Evolutionary conservation across 169 alveolate genomes (phyloP), one percentile per base, ranked within the genome.

Genomic region (Cystoisospora suis): DNA sequence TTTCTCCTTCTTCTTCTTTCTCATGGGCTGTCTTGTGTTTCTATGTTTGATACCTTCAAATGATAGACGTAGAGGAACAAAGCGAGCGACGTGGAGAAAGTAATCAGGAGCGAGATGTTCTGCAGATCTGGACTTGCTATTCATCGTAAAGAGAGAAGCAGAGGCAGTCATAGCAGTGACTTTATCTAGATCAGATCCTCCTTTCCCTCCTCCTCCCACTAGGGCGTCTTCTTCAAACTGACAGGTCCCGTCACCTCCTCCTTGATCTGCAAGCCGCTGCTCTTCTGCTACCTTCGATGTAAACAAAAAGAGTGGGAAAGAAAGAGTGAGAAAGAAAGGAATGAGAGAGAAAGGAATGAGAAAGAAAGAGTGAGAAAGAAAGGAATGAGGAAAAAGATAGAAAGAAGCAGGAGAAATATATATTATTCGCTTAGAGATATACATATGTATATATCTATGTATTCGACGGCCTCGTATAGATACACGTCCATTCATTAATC

Each of bases 61-160:
- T 53, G 89, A 58, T 40, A 83, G 89, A 15, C 89, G 53, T 15
- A 83, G 56, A 1, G 89, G 89, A 7, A 83, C 89, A 32, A 46
- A 58, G 7, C 59, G 5, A n/a, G 89, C 89, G n/a, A 77, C 17
- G 32, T 77, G 87, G 17, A 77, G 17, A 59, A 75, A 75, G 69
- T 46, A 45, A n/a, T 77, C 87, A 1, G 59, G 38, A 1, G 87
- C 17, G 17, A 65, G 34, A 27, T n/a, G 12, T 7, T 65, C 79
- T 9, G 42, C 40, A 15, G 79, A 27, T 9, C 34, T 7, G 40
- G 38, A 15, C 29, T 3, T 45, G 69, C 44, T 45, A 27, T n/a
- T 46, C 34, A 4, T n/a, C 70, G 23, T 6, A 6, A 17, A 17
- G 17, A n/a, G 40, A 17, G 69, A 27, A 29, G 15, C 32, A 3